Evolutionary conservation across 2,329 filamentous ascomycete genomes (phyloP).

Genomic region (Penicillium sp.): DNA sequence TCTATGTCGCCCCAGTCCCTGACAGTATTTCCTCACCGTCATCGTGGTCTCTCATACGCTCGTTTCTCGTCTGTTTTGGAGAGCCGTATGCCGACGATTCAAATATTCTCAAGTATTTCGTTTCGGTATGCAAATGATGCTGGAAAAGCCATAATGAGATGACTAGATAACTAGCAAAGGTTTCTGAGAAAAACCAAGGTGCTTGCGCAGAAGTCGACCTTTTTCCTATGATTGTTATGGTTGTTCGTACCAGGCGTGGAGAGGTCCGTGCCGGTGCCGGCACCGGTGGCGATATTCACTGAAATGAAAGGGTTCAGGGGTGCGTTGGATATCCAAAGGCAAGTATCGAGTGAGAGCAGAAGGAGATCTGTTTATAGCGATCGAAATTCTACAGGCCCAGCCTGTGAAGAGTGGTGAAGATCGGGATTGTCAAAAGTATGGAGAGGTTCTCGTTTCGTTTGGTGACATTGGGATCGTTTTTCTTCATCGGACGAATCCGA

Average conservation of each 20-base stretch:
- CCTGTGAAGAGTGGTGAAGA: constrained; percentile 1
- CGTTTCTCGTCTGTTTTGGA: background rate
- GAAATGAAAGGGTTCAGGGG: background rate
- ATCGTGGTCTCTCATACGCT: background rate
- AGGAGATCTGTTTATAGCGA: background rate
- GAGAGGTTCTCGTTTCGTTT: background rate
- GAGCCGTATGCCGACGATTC: background rate
- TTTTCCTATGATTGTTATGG: background rate
- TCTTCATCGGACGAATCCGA: constrained; percentile 47
- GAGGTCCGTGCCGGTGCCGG: background rate
- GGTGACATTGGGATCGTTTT: background rate
- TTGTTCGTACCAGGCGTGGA: background rate
- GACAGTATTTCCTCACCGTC: too few relatives aligned
- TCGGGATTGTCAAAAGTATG: background rate
- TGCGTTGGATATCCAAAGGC: background rate
- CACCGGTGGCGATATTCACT: background rate
- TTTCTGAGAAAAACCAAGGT: background rate
- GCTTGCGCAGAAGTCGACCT: background rate
- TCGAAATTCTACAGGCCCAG: background rate
- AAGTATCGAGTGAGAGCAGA: background rate
- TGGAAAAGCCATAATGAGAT: background rate
- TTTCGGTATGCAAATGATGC: background rate
- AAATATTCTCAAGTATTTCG: too few relatives aligned
- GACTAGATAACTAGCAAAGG: background rate
- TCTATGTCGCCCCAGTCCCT: too few relatives aligned